Base-by-base conservation (phyloP, 306 rosid species). In the Acacia melanoxylon region DNA sequence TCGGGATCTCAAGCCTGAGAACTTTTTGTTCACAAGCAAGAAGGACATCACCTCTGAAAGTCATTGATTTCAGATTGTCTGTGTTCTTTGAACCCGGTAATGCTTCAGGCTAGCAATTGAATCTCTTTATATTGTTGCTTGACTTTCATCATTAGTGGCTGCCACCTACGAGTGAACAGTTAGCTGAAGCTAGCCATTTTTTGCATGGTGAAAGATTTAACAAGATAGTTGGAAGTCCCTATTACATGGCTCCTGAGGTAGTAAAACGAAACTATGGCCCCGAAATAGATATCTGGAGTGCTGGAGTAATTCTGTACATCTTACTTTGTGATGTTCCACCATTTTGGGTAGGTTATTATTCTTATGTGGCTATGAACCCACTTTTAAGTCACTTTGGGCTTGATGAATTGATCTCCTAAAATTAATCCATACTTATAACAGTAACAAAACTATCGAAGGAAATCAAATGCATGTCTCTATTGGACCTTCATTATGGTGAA, bases 221-320 rank as follows among this genome's bases (percentile, higher is more conserved):
- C 68, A 98, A 96, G 85, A 96, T 96, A 52, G 99, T 96, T 82
- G 99, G 99, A 89, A 96, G 99, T 80, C 99, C 99, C 17, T 95
- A 95, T 76, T 95, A 95, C 90, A 93, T 95, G 99, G 99, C 99
- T 82, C 99, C 99, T 8, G 99, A 95, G 87, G 98, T 95, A 29
- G 89, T 95, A 72, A 93, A 86, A 81, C 87, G 99, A 31, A 81
- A 85, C 76, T 95, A 95, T 78, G 97, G 99, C 51, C 97, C 91
- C 6, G 99, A 95, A 88, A 85, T 93, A 29, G 99, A 95, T 86
- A 95, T 95, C 33, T 95, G 99, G 99, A 95, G 99, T 81, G 92
- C 99, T 79, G 99, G 99, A 86, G 98, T 95, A 77, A 90, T n/a
- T n/a, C n/a, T n/a, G n/a, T n/a, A n/a, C n/a, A n/a, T n/a, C n/a